These are phyloP conservation scores for Colletotrichum salicis DNA, from an alignment of 2,329 filamentous ascomycete species.

Conservation along the genomic window DNA sequence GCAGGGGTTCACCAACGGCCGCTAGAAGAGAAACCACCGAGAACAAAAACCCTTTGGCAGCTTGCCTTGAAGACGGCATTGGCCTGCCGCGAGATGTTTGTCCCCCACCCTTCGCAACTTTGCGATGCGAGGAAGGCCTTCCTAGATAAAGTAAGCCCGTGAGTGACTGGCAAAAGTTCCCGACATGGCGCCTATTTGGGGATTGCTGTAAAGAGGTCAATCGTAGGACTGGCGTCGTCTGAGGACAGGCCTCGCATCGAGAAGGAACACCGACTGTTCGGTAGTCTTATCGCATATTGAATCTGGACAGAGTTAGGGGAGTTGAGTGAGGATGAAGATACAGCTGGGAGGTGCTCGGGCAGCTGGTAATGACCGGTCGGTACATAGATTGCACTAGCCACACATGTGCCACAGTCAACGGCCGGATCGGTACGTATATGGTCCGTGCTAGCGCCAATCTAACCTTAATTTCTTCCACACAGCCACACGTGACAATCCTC, in stretches of 20 bases:
- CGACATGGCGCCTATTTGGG: background rate
- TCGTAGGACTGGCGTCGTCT: too few species aligned
- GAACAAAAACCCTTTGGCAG: background rate
- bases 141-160: background rate
- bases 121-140: background rate
- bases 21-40: constrained; percentile 7
- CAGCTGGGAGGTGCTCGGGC: background rate
- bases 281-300: background rate
- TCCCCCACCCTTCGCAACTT: background rate
- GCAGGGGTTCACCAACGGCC: constrained; percentile 24
- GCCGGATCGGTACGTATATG: background rate
- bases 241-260: background rate
- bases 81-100: background rate
- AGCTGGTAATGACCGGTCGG: too few species aligned
- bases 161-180: constrained; percentile 7
- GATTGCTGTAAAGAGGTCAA: background rate
- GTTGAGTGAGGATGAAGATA: background rate
- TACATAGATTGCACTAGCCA: too few species aligned
- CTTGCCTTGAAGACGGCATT: background rate
- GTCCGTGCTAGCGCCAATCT: constrained; percentile 20
- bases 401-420: too few species aligned
- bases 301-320: background rate
- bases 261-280: background rate
- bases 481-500: constrained; percentile 11
- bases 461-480: constrained; percentile 23